Conservation (phyloP, 169 alveolate species). For the Eimeria maxima region DNA sequence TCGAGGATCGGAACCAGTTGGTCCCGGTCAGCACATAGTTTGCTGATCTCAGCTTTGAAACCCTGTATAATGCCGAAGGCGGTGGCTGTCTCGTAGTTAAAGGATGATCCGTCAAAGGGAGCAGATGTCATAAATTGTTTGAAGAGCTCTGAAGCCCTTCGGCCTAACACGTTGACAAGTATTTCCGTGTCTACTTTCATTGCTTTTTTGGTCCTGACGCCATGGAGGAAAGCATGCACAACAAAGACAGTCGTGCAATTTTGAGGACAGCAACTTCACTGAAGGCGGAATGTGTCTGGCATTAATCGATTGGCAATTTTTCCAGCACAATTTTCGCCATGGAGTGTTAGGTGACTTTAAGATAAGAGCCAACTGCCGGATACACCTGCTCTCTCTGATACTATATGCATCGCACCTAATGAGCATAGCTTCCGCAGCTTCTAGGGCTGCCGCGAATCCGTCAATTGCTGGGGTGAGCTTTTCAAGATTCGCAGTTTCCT, state of each 20-base stretch:
- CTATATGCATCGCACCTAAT: conserved; percentile 37
- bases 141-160: conserved; percentile 77
- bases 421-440: conserved; percentile 82
- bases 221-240: not conserved
- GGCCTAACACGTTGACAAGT: conserved; percentile 45
- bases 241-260: not conserved
- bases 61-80: conserved; percentile 80
- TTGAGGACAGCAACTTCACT: not conserved
- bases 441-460: conserved; percentile 73
- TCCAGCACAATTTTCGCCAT: not conserved
- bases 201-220: conserved; percentile 81
- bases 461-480: conserved; percentile 79
- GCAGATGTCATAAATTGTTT: conserved; percentile 76
- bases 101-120: conserved; percentile 78
- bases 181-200: conserved; percentile 81
- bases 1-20: conserved; percentile 81
- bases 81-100: conserved; percentile 70
- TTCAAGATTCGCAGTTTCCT: conserved; percentile 77
- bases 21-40: conserved; percentile 73
- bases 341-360: not conserved
- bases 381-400: not conserved
- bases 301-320: not conserved
- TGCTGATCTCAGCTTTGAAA: conserved; percentile 74
- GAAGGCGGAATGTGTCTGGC: not conserved
- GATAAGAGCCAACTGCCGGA: not conserved